Percentiles rank a stretch among this genome's conserved stretches.
Conservation (phyloP, 2,329 filamentous ascomycete species). For the Beauveria bassiana region DNA sequence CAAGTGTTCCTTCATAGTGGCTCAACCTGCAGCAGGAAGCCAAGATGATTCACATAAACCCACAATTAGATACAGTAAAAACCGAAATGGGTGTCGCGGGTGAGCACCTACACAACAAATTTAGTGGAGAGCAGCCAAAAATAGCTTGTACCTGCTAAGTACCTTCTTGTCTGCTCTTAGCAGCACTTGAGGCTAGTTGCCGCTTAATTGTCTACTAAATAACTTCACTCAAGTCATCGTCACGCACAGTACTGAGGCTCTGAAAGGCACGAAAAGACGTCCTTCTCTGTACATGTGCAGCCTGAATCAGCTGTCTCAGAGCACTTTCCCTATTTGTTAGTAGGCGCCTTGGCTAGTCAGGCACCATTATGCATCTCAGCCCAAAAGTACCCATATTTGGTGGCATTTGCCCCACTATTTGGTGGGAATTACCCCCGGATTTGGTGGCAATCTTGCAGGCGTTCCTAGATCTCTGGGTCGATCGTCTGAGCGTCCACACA, state of each 20-base stretch:
- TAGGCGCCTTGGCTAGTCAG: background rate
- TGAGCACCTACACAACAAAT: too few species aligned
- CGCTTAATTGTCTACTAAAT: background rate
- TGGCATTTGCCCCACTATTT: background rate
- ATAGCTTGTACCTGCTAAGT: conserved; percentile 5
- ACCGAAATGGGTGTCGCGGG: too few species aligned
- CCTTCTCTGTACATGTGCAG: background rate
- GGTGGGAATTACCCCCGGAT: background rate
- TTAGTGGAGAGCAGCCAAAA: background rate
- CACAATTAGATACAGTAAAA: too few species aligned
- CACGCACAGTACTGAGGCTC: background rate
- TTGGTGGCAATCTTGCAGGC: background rate
- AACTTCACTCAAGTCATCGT: background rate
- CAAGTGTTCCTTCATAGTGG: too few species aligned
- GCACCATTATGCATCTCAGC: background rate
- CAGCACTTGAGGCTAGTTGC: background rate
- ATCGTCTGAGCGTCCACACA: background rate
- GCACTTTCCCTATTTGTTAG: background rate
- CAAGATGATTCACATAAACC: too few species aligned
- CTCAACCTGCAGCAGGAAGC: too few species aligned
- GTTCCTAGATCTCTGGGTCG: background rate
- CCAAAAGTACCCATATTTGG: background rate
- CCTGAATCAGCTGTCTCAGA: background rate
- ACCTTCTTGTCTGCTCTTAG: background rate
- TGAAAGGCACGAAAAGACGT: background rate